These are phyloP conservation scores for Spinellus fusiger DNA, from an alignment of 192 early-diverging fungal genomes.

Conservation along the genomic window DNA sequence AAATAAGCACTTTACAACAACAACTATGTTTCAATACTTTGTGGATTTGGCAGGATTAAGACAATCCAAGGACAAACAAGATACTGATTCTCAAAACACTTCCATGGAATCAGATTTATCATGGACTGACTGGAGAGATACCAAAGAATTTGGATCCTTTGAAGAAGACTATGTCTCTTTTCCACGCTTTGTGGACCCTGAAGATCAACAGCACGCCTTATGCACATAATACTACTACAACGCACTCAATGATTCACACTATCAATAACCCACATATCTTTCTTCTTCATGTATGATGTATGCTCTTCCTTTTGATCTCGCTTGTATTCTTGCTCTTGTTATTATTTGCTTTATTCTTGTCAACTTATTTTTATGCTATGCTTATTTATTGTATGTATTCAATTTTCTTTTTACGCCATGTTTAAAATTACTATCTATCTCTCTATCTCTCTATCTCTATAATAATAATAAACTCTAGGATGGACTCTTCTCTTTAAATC, in stretches of 20 bases:
- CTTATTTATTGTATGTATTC: background rate
- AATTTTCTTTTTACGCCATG: background rate
- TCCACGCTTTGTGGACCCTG: constrained; percentile 3
- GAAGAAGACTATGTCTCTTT: constrained; percentile 21
- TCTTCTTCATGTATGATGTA: background rate
- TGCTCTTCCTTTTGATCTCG: background rate
- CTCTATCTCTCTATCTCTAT: no score
- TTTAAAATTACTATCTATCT: no score
- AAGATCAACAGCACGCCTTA: background rate
- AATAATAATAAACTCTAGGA: no score
- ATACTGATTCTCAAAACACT: background rate
- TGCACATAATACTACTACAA: background rate
- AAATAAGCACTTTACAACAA: no score
- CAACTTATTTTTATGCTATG: background rate
- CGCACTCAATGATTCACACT: background rate
- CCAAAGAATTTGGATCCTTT: constrained; percentile 7
- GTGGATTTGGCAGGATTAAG: no score
- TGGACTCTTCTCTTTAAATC: no score
- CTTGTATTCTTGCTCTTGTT: background rate
- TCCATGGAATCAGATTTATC: background rate
- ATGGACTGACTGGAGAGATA: constrained; percentile 7
- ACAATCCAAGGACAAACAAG: background rate
- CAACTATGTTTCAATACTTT: no score
- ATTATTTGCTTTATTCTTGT: background rate
- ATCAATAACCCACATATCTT: background rate